phyloP scores from a whole-genome alignment of 1,284 basidiomycete genomes.

The Cystobasidiaceae sp. region DNA sequence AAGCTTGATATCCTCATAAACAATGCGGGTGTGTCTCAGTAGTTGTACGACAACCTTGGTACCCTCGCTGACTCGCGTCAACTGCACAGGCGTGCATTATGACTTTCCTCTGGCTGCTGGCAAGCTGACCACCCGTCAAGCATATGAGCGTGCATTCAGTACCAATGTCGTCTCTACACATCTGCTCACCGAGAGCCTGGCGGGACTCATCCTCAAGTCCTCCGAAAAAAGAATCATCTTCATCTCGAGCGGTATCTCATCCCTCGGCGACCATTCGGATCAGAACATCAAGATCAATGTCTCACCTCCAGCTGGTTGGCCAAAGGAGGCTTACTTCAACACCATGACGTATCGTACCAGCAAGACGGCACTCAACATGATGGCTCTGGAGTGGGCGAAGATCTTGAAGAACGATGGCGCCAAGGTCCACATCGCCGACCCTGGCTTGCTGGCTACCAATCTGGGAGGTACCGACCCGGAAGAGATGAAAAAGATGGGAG shows the following conservation, averaged over 20 bases:
- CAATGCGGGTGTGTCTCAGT: too few relatives aligned
- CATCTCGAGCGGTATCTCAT: background rate
- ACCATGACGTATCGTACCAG: constrained; percentile 4
- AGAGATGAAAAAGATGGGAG: background rate
- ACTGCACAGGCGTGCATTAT: background rate
- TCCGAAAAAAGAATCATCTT: background rate
- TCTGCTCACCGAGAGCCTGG: background rate
- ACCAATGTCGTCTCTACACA: background rate
- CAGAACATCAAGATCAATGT: background rate
- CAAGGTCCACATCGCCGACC: constrained; percentile 9
- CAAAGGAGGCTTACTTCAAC: background rate
- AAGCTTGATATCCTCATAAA: background rate
- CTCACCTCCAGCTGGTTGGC: background rate
- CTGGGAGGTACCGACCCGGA: constrained; percentile 9
- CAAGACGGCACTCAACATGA: constrained; percentile 34
- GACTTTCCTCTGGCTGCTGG: background rate
- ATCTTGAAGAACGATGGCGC: constrained; percentile 25
- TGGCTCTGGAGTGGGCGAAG: constrained; percentile 29
- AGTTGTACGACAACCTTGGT: too few relatives aligned
- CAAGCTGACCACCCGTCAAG: background rate
- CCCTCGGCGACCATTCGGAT: background rate
- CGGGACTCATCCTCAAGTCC: background rate
- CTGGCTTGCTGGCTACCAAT: constrained; percentile 27
- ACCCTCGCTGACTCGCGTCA: too few relatives aligned
- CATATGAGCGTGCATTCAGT: background rate